Evolutionary conservation across 2,329 filamentous ascomycete species (phyloP).

Genomic region (Colletotrichum sidae): DNA sequence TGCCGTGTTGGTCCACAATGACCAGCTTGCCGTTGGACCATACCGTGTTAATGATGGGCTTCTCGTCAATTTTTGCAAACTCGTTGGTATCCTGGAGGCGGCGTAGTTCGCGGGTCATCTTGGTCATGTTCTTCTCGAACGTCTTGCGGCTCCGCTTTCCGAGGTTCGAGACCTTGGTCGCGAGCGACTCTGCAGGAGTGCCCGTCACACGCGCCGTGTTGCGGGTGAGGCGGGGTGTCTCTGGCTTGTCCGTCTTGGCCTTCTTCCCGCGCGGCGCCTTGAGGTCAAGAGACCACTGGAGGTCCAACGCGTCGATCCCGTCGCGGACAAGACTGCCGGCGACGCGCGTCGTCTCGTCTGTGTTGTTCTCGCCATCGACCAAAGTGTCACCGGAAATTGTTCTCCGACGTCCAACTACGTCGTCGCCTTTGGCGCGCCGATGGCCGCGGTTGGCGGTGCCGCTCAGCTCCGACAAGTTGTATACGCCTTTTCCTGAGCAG

Average conservation of each 20-base stretch:
- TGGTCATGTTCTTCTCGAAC: constrained; percentile 59
- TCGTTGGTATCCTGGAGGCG: constrained; percentile 73
- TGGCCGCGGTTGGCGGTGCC: constrained; percentile 72
- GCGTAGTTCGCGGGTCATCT: constrained; percentile 67
- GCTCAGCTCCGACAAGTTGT: constrained; percentile 73
- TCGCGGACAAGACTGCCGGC: constrained; percentile 47
- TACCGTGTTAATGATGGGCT: constrained; percentile 67
- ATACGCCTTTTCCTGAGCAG: constrained; percentile 68
- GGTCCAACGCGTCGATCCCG: constrained; percentile 60
- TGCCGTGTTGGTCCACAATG: constrained; percentile 55
- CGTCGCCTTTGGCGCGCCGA: constrained; percentile 64
- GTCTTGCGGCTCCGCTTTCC: constrained; percentile 71
- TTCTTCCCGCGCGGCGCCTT: constrained; percentile 48
- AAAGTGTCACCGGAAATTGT: constrained; percentile 57
- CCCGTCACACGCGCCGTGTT: constrained; percentile 58
- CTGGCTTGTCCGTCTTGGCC: constrained; percentile 48
- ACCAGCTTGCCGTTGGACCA: constrained; percentile 76
- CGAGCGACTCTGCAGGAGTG: constrained; percentile 56
- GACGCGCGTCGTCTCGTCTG: constrained; percentile 26
- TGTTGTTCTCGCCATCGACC: constrained; percentile 42
- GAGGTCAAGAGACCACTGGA: constrained; percentile 56
- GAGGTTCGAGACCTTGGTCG: constrained; percentile 62
- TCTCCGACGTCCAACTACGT: constrained; percentile 56
- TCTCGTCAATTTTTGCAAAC: constrained; percentile 68
- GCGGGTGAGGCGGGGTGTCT: constrained; percentile 50